A percentile compares a stretch with the other conserved stretches of the same genome.
Evolutionary conservation across 1,139 yeast species (phyloP).

Genomic region (Taphrina wiesneri): DNA sequence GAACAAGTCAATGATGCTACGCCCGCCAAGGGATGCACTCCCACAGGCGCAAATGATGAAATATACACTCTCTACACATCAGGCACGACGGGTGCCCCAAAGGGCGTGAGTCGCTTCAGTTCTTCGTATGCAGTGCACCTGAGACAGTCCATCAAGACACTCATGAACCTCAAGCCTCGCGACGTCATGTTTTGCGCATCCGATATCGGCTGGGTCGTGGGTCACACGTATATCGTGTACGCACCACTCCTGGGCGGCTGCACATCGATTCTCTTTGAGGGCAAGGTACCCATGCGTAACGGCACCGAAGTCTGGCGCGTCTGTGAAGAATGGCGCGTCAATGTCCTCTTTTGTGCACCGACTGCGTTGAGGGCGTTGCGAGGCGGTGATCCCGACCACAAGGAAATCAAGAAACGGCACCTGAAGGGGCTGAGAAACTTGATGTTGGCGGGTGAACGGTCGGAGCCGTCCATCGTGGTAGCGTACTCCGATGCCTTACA

Average conservation of each 20-base stretch:
- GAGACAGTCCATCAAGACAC: conserved; percentile 17
- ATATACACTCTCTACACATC: conserved; percentile 27
- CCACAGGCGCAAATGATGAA: conserved; percentile 13
- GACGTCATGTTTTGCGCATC: conserved; percentile 19
- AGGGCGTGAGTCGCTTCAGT: conserved; percentile 19
- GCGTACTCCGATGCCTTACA: conserved; percentile 13
- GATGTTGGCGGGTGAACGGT: conserved; percentile 32
- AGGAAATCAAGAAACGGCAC: conserved; percentile 16
- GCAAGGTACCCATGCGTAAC: conserved; percentile 27
- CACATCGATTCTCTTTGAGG: conserved; percentile 23
- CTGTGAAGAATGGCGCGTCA: conserved; percentile 29
- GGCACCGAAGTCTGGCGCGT: conserved; percentile 30
- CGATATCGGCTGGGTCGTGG: conserved; percentile 33
- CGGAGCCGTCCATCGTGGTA: conserved; percentile 30
- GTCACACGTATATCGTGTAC: conserved; percentile 29
- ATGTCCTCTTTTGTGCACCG: conserved; percentile 32
- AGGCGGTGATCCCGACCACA: conserved; percentile 15
- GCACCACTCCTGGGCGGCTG: conserved; percentile 27
- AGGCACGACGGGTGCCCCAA: conserved; percentile 33
- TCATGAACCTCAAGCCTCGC: conserved; percentile 17
- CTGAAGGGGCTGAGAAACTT: neutral
- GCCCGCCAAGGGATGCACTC: conserved; percentile 18
- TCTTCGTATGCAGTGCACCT: conserved; percentile 21
- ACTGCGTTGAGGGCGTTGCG: conserved; percentile 29
- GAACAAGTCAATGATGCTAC: neutral